A percentile compares a stretch with the other conserved stretches of the same genome.
Conservation (phyloP, 2,329 filamentous ascomycete genomes). For the Didymella arachidicola region DNA sequence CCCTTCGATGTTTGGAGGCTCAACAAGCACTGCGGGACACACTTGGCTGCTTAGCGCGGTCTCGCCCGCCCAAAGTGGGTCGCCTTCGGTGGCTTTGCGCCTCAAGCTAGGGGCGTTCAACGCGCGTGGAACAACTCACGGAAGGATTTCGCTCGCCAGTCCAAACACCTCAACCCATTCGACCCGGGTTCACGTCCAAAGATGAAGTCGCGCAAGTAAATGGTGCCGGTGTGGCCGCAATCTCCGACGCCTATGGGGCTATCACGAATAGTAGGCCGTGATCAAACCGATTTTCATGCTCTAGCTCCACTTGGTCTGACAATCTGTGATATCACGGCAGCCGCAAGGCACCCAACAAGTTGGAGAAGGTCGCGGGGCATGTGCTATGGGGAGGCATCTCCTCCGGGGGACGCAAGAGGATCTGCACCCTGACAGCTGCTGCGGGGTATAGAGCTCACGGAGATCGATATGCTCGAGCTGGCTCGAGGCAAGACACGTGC, state of each 20-base stretch:
- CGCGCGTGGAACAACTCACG: slow-evolving; percentile 36
- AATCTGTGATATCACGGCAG: slow-evolving; percentile 7
- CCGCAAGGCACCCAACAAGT: slow-evolving; percentile 3
- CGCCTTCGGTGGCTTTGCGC: slow-evolving; percentile 19
- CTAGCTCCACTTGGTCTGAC: slow-evolving; percentile 11
- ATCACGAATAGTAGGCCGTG: slow-evolving; percentile 4
- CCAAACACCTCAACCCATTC: slow-evolving; percentile 7
- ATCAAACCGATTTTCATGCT: not conserved
- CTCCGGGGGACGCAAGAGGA: slow-evolving; percentile 11
- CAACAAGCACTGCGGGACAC: slow-evolving; percentile 35
- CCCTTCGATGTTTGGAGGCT: slow-evolving; percentile 31
- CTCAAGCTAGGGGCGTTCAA: not conserved
- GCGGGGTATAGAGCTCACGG: slow-evolving; percentile 14
- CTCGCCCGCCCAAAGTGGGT: slow-evolving; percentile 20
- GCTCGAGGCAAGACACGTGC: not conserved
- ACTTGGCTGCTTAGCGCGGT: slow-evolving; percentile 28
- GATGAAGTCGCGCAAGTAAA: not conserved
- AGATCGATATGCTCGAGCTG: not conserved
- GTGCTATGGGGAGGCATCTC: slow-evolving; percentile 14
- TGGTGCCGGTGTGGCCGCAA: slow-evolving; percentile 7
- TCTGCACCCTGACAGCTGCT: slow-evolving; percentile 15
- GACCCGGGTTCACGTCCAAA: slow-evolving; percentile 7
- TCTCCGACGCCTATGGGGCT: slow-evolving; percentile 8
- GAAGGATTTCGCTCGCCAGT: slow-evolving; percentile 27
- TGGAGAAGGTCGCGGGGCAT: slow-evolving; percentile 1